Conservation (phyloP, 345 rosid genomes). For the Aquilaria yunnanensis region DNA sequence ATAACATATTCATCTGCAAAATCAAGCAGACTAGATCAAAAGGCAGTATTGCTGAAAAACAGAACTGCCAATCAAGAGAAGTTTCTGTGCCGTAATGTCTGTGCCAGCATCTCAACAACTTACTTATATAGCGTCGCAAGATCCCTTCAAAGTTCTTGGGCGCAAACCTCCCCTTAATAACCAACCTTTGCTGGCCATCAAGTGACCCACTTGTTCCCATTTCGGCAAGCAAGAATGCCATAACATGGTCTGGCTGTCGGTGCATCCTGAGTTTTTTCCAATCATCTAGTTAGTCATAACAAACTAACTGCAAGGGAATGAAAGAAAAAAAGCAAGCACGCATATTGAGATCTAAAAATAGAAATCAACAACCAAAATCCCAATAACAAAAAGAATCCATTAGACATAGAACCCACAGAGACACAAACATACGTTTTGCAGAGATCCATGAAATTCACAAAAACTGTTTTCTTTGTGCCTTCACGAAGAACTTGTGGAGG, state of each 20-base stretch:
- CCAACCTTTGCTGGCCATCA: slow-evolving; percentile 46
- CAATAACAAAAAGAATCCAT: too few relatives aligned
- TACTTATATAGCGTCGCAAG: slow-evolving; percentile 69
- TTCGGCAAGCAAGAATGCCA: slow-evolving; percentile 88
- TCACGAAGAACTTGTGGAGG: slow-evolving; percentile 98
- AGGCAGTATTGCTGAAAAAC: background rate
- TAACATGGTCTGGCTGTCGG: slow-evolving; percentile 90
- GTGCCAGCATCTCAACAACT: slow-evolving; percentile 15
- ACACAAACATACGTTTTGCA: slow-evolving; percentile 63
- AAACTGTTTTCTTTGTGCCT: slow-evolving; percentile 96
- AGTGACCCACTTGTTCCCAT: slow-evolving; percentile 95
- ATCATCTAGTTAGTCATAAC: background rate
- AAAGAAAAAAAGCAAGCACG: background rate
- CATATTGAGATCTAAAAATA: too few relatives aligned
- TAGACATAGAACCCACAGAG: background rate
- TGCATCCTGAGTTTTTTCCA: slow-evolving; percentile 54
- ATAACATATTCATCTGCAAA: slow-evolving; percentile 49
- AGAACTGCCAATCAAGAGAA: slow-evolving; percentile 1
- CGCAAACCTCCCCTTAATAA: slow-evolving; percentile 36
- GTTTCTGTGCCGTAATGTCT: background rate
- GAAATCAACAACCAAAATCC: too few relatives aligned
- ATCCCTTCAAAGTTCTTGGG: slow-evolving; percentile 36
- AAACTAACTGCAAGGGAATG: background rate
- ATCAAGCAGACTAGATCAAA: background rate
- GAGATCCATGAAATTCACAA: slow-evolving; percentile 95